These are phyloP conservation scores for Basidiobolus meristosporus DNA, from an alignment of 371 early-diverging fungal genomes.

Conservation along the genomic window DNA sequence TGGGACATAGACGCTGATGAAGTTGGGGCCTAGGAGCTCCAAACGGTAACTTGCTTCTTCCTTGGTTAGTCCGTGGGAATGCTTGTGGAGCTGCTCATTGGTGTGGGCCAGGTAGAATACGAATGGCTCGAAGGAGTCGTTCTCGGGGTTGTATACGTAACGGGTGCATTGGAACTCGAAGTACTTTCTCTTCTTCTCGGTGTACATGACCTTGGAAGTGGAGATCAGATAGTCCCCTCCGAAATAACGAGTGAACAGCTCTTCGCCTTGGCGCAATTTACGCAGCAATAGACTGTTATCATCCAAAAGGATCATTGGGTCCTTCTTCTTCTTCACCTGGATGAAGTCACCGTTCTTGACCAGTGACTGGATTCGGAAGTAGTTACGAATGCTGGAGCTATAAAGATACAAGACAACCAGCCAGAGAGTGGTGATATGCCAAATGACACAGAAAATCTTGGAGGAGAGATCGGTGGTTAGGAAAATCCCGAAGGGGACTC, in stretches of 20 bases:
- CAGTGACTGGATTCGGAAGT: constrained; percentile 32
- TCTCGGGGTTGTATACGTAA: constrained; percentile 22
- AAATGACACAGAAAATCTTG: constrained; percentile 39
- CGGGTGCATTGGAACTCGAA: constrained; percentile 61
- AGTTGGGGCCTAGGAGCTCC: constrained; percentile 50
- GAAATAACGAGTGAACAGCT: constrained; percentile 3
- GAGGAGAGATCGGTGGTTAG: constrained; percentile 28
- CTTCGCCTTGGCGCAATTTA: constrained; percentile 14
- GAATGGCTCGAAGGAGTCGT: constrained; percentile 27
- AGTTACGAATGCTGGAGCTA: constrained; percentile 25
- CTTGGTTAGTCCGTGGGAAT: constrained; percentile 21
- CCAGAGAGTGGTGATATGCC: constrained; percentile 48
- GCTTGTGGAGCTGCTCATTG: constrained; percentile 20
- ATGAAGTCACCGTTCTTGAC: constrained; percentile 25
- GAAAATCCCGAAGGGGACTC: constrained; percentile 17
- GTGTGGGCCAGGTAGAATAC: constrained; percentile 28
- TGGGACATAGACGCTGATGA: constrained; percentile 38
- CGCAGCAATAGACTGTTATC: constrained; percentile 14
- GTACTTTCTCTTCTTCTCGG: constrained; percentile 19
- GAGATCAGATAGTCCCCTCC: constrained; percentile 15
- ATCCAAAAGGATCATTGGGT: constrained; percentile 27
- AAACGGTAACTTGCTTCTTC: constrained; percentile 32
- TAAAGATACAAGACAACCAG: constrained; percentile 21
- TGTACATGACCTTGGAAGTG: constrained; percentile 4
- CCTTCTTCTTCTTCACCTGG: constrained; percentile 33